Percentiles rank a stretch among this genome's conserved stretches.
These are phyloP conservation scores for Naematelia aurantialba DNA, from an alignment of 768 basidiomycete genomes.

Conservation along the genomic window DNA sequence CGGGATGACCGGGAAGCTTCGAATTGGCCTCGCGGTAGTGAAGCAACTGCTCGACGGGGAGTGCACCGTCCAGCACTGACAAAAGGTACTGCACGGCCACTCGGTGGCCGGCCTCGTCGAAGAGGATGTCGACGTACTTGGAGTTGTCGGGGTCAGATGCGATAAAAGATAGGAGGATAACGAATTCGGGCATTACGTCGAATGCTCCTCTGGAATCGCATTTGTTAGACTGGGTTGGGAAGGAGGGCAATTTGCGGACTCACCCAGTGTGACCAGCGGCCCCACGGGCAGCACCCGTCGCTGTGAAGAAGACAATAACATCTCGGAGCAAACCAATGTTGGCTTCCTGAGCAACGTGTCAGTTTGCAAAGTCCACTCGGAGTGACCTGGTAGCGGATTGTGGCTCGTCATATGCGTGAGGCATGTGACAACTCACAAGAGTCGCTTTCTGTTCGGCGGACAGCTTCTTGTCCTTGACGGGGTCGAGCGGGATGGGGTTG, in stretches of 20 bases:
- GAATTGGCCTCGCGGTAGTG: constrained; percentile 83
- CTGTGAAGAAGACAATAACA: constrained; percentile 79
- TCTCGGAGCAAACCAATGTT: constrained; percentile 82
- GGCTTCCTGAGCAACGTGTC: constrained; percentile 42
- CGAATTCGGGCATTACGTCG: constrained; percentile 77
- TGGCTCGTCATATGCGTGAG: neutral
- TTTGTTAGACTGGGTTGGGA: neutral
- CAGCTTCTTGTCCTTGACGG: constrained; percentile 59
- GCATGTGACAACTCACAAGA: constrained; percentile 46
- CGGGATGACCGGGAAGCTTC: constrained; percentile 83
- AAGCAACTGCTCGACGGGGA: constrained; percentile 71
- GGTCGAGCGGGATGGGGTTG: constrained; percentile 73
- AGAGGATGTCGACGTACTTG: constrained; percentile 38
- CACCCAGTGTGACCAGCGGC: constrained; percentile 69
- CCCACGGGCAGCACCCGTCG: constrained; percentile 72
- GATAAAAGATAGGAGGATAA: constrained; percentile 70
- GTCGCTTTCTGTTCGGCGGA: constrained; percentile 60
- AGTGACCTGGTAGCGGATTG: no score
- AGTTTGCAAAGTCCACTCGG: neutral
- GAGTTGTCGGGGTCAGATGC: constrained; percentile 56
- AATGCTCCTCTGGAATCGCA: constrained; percentile 52
- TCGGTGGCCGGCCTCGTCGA: constrained; percentile 64
- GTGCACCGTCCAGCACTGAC: constrained; percentile 67
- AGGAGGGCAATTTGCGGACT: neutral
- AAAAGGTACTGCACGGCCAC: constrained; percentile 87